Percentiles rank a stretch among this genome's conserved stretches.
phyloP scores from a whole-genome alignment of 2,329 filamentous ascomycete species.

The Claviceps sorghi region DNA sequence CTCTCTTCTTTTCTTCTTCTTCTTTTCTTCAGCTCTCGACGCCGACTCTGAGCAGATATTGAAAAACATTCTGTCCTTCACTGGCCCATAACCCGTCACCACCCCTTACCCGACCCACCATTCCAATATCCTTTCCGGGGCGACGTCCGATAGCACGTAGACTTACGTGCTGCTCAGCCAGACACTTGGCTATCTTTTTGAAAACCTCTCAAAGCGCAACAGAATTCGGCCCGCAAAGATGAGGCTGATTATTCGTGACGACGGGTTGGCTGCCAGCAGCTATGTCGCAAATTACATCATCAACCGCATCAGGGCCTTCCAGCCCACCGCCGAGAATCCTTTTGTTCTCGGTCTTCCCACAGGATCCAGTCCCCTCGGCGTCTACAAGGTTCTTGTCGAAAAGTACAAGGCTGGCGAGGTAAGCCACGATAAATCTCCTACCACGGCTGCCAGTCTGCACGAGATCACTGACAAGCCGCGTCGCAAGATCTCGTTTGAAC shows the following conservation, averaged over 20 bases:
- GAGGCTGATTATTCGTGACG: conserved; percentile 72
- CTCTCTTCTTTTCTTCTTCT: not conserved
- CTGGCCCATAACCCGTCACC: not conserved
- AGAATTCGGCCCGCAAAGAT: conserved; percentile 27
- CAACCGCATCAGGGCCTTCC: conserved; percentile 65
- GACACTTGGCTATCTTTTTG: not conserved
- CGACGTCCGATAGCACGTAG: not conserved
- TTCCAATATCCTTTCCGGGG: not conserved
- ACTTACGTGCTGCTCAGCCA: not conserved
- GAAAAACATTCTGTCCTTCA: not conserved
- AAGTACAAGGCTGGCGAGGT: conserved; percentile 52
- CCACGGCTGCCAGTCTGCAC: not conserved
- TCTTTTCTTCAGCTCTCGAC: not conserved
- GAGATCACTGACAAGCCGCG: conserved; percentile 1
- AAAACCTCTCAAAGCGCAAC: conserved; percentile 5
- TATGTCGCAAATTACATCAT: conserved; percentile 76
- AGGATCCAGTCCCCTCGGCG: conserved; percentile 62
- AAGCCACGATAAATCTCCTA: not conserved
- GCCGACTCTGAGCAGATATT: not conserved
- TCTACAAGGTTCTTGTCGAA: conserved; percentile 63
- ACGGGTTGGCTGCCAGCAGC: conserved; percentile 50
- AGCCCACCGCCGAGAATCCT: conserved; percentile 54
- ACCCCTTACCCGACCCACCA: not conserved
- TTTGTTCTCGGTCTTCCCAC: conserved; percentile 77
- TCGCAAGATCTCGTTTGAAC: conserved; percentile 58